Evolutionary conservation across 2,329 filamentous ascomycete species (phyloP).

Genomic region (Cordyceps farinosa): DNA sequence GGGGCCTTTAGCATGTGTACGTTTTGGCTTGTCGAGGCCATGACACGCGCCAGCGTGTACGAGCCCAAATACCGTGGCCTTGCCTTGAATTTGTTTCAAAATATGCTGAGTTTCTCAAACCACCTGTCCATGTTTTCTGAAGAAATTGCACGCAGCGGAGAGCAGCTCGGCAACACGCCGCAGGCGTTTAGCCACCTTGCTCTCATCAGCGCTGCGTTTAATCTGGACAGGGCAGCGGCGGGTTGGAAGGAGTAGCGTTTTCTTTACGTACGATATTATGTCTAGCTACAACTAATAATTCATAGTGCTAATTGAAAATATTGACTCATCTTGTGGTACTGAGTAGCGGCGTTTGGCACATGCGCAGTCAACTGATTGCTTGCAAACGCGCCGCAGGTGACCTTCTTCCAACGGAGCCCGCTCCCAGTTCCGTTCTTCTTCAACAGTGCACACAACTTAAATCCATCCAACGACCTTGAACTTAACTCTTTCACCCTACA

Average conservation of each 20-base stretch:
- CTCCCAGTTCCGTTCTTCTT: too few species aligned
- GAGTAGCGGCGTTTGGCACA: background rate
- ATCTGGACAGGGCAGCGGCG: slow-evolving; percentile 47
- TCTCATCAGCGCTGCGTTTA: slow-evolving; percentile 73
- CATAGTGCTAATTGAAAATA: background rate
- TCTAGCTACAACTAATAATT: background rate
- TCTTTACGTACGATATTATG: background rate
- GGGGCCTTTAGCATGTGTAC: slow-evolving; percentile 80
- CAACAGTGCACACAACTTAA: too few species aligned
- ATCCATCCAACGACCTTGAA: too few species aligned
- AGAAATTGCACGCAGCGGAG: slow-evolving; percentile 70
- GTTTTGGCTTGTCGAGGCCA: slow-evolving; percentile 77
- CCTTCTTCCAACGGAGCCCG: background rate
- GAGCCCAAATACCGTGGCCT: slow-evolving; percentile 60
- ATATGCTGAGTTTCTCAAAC: slow-evolving; percentile 73
- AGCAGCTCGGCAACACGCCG: slow-evolving; percentile 76
- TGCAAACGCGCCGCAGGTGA: background rate
- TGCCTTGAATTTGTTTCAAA: slow-evolving; percentile 70
- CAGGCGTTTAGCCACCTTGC: slow-evolving; percentile 77
- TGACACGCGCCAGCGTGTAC: slow-evolving; percentile 65
- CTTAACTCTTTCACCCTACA: too few species aligned
- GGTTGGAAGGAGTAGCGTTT: background rate
- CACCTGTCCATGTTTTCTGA: slow-evolving; percentile 76
- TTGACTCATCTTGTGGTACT: background rate
- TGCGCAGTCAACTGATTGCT: background rate